A percentile compares a stretch with the other conserved stretches of the same genome.
These are phyloP conservation scores for Plantago lanceolata DNA, from an alignment of 305 asterid genomes.

Conservation along the genomic window DNA sequence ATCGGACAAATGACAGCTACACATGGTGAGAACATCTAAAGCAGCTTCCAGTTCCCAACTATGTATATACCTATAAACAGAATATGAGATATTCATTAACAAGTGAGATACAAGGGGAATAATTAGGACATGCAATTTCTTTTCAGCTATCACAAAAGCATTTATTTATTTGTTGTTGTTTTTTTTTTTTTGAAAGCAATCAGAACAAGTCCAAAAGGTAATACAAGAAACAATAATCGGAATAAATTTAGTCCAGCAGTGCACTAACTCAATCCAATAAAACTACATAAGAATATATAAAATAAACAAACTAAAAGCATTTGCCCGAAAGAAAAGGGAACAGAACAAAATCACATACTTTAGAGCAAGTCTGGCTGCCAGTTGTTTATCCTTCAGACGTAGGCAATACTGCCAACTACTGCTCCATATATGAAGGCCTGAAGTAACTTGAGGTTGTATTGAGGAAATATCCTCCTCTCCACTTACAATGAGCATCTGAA, in stretches of 20 bases:
- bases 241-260: neutral
- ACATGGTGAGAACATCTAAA: constrained; percentile 91
- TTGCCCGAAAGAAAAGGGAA: constrained; percentile 25
- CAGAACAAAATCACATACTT: constrained; percentile 50
- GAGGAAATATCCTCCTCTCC: constrained; percentile 54
- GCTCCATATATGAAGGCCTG: constrained; percentile 64
- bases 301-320: constrained; percentile 13
- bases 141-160: neutral
- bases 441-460: constrained; percentile 50
- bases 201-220: neutral
- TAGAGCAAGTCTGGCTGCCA: constrained; percentile 85
- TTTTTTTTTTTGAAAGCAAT: neutral
- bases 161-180: no score
- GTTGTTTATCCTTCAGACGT: constrained; percentile 78
- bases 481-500: constrained; percentile 64
- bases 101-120: constrained; percentile 15
- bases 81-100: constrained; percentile 16
- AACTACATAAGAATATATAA: constrained; percentile 4
- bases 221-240: neutral
- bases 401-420: constrained; percentile 94
- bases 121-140: constrained; percentile 9
- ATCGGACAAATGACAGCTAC: constrained; percentile 78
- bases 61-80: constrained; percentile 59
- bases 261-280: neutral
- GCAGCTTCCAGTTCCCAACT: constrained; percentile 94